Base-by-base conservation (phyloP, 257 asterid genomes). In the Nicotiana otophora region DNA sequence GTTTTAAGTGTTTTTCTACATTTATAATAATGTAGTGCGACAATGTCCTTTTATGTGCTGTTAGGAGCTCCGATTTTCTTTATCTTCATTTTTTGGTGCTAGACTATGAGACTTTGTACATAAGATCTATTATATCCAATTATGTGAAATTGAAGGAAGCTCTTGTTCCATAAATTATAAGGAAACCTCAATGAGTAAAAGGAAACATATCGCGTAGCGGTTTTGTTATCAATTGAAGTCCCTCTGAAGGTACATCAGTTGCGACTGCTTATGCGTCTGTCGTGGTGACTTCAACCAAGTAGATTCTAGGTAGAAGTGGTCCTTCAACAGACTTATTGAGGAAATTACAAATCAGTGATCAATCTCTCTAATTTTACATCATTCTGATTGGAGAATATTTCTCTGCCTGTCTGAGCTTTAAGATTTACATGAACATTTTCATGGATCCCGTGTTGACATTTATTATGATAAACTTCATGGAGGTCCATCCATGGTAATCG, bases 51-150 rank as follows among this genome's bases (percentile, higher is more conserved):
- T 72, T 65, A 84, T 39, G 80, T 84, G 33, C 30, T 77, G 76
- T 83, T 83, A 78, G 83, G 90, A 86, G 84, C 81, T 85, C 33
- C 80, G 83, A 84, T 67, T 65, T 70, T 87, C 88, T 85, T 83
- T 75, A 54, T 39, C 84, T 72, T 81, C 61, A 76, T 80, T 61
- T 51, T 80, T 48, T 63, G 87, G 80, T 90, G 82, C 84, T 83
- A 69, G 51, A 3, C 60, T 63, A 8, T 81, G 81, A 20, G 10
- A 72, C 58, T 69, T 19, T 89, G 92, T 89, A 88, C 87, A 91
- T 88, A 86, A 62, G 12, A 46, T 61, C 83, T 85, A 69, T 77
- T 86, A 88, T 84, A 87, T 72, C 78, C 60, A 70, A n/a, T 70
- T 70, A 19, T n/a, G 20, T 70, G 34, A 20, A 42, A 36, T 11